phyloP scores from a whole-genome alignment of 202 grass and related monocot species.

The Eragrostis tef region DNA sequence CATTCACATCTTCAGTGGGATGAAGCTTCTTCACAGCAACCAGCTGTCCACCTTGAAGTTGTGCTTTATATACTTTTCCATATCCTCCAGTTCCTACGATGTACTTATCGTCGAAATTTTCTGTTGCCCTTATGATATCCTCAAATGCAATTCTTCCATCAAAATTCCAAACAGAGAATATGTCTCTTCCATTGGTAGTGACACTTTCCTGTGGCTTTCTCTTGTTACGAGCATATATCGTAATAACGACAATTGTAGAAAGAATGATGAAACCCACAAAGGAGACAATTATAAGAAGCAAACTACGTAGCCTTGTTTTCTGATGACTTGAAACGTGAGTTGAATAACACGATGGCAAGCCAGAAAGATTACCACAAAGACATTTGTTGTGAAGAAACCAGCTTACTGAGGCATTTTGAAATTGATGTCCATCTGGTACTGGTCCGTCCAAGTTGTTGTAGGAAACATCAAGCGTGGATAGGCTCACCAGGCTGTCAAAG shows the following conservation, averaged over 20 bases:
- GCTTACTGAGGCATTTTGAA: not conserved
- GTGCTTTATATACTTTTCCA: slow-evolving; percentile 36
- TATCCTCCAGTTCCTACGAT: slow-evolving; percentile 35
- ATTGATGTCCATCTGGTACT: not conserved
- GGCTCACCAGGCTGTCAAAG: not conserved
- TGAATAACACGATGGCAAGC: slow-evolving; percentile 15
- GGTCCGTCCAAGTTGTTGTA: slow-evolving; percentile 52
- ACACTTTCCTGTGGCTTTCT: not conserved
- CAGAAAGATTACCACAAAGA: slow-evolving; percentile 25
- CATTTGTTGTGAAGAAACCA: slow-evolving; percentile 52
- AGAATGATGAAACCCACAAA: not conserved
- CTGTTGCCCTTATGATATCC: slow-evolving; percentile 40
- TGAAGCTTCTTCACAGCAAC: slow-evolving; percentile 41
- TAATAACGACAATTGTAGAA: not conserved
- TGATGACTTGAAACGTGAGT: not conserved
- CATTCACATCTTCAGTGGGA: not conserved
- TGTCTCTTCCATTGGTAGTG: not conserved
- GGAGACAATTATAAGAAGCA: not conserved
- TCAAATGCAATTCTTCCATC: slow-evolving; percentile 44
- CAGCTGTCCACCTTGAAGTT: not conserved
- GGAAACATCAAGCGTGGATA: slow-evolving; percentile 40
- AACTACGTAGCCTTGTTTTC: not conserved
- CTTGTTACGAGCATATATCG: not conserved
- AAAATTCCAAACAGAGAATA: slow-evolving; percentile 9
- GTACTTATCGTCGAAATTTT: slow-evolving; percentile 37